These are phyloP conservation scores for Zalaria sp. DNA, from an alignment of 2,329 filamentous ascomycete genomes.

Conservation along the genomic window DNA sequence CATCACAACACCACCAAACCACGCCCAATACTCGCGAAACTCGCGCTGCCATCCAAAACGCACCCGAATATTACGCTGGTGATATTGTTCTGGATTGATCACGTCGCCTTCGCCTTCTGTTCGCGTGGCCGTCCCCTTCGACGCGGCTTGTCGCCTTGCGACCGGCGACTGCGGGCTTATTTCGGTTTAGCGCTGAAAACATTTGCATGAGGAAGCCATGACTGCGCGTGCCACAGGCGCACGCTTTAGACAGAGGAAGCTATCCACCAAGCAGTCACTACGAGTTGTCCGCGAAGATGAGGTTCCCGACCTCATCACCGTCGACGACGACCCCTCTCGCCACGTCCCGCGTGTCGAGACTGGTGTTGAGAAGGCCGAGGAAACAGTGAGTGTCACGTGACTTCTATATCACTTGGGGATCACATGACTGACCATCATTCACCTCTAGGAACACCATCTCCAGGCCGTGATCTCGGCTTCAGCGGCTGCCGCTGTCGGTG, in stretches of 20 bases:
- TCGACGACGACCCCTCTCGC: slow-evolving; percentile 74
- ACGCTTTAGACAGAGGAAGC: slow-evolving; percentile 65
- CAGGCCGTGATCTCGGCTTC: slow-evolving; percentile 65
- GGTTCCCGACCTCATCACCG: slow-evolving; percentile 54
- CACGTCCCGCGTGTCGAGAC: slow-evolving; percentile 78
- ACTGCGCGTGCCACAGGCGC: slow-evolving; percentile 7
- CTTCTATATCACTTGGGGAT: slow-evolving; percentile 3
- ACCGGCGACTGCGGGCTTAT: neutral
- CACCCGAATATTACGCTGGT: neutral
- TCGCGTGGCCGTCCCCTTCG: neutral
- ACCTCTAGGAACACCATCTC: slow-evolving; percentile 75
- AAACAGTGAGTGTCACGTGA: slow-evolving; percentile 61
- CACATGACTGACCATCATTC: slow-evolving; percentile 6
- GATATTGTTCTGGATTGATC: slow-evolving; percentile 2
- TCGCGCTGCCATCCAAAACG: slow-evolving; percentile 3
- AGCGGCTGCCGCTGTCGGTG: slow-evolving; percentile 37
- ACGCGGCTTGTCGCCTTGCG: neutral
- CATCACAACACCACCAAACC: slow-evolving; percentile 1
- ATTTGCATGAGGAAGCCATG: neutral
- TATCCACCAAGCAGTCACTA: slow-evolving; percentile 79
- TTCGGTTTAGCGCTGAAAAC: no score
- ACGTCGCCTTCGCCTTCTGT: neutral
- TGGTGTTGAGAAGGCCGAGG: slow-evolving; percentile 91
- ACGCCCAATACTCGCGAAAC: slow-evolving; percentile 4
- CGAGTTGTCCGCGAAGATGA: slow-evolving; percentile 81